Conservation (phyloP, 352 stramenopile genomes). For the Globisporangium parvum region DNA sequence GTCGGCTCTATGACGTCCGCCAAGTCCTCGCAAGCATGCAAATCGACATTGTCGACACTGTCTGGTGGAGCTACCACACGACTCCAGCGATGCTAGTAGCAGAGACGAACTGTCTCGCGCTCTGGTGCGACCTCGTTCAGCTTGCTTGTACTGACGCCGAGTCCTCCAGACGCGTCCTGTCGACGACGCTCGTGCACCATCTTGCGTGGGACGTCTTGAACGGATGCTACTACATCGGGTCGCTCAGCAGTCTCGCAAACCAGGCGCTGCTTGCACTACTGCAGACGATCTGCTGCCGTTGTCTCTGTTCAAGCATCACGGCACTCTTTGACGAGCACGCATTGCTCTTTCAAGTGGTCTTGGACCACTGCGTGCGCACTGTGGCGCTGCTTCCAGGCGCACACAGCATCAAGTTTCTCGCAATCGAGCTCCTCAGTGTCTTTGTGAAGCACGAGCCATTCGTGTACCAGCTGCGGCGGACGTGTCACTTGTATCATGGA, state of each 20-base stretch:
- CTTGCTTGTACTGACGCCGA: background rate
- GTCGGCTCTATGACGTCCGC: background rate
- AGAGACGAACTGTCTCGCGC: constrained; percentile 1
- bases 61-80: constrained; percentile 10
- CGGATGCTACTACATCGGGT: background rate
- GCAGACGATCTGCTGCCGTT: background rate
- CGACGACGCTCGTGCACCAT: constrained; percentile 1
- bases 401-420: constrained; percentile 4
- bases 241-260: background rate
- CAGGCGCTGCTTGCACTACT: constrained; percentile 5
- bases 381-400: constrained; percentile 1
- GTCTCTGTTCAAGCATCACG: background rate
- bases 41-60: constrained; percentile 7
- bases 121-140: constrained; percentile 11
- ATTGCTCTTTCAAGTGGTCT: background rate
- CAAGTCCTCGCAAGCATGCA: background rate
- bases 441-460: constrained; percentile 1
- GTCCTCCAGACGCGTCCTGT: background rate
- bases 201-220: constrained; percentile 1
- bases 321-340: background rate
- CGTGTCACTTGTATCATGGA: constrained; percentile 1
- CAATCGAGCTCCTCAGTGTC: constrained; percentile 8
- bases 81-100: background rate
- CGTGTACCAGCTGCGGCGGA: background rate
- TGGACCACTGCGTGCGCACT: constrained; percentile 8